Percentiles rank a stretch among this genome's conserved stretches.
These are phyloP conservation scores for Plasmopara halstedii DNA, from an alignment of 352 stramenopile genomes.

Conservation along the genomic window DNA sequence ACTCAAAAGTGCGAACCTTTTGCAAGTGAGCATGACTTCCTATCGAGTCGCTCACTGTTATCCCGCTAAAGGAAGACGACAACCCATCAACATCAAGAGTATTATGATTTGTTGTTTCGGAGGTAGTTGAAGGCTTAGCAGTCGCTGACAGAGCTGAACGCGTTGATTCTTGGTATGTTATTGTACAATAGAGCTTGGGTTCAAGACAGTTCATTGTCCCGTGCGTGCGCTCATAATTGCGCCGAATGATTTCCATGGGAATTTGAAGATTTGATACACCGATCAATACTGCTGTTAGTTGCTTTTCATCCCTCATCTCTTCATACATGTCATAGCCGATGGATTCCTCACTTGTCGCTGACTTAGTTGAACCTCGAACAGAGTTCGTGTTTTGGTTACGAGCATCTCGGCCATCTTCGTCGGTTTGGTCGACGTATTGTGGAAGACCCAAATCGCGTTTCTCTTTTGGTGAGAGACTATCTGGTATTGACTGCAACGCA, in stretches of 20 bases:
- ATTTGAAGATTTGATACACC: slow-evolving; percentile 69
- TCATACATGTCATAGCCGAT: slow-evolving; percentile 53
- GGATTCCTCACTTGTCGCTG: slow-evolving; percentile 60
- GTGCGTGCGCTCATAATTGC: slow-evolving; percentile 31
- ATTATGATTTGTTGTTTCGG: slow-evolving; percentile 5
- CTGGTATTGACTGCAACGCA: slow-evolving; percentile 14
- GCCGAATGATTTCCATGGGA: slow-evolving; percentile 24
- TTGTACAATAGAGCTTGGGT: slow-evolving; percentile 76
- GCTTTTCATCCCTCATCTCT: slow-evolving; percentile 57
- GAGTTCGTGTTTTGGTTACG: slow-evolving; percentile 17
- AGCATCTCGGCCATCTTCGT: slow-evolving; percentile 12
- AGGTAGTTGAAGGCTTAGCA: slow-evolving; percentile 29
- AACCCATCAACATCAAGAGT: slow-evolving; percentile 11
- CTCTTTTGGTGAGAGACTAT: slow-evolving; percentile 10
- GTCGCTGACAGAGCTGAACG: slow-evolving; percentile 63
- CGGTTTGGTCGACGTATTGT: slow-evolving; percentile 9
- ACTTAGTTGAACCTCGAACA: slow-evolving; percentile 26
- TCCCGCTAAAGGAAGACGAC: not conserved
- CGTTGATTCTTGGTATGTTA: slow-evolving; percentile 71
- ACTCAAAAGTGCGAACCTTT: slow-evolving; percentile 58
- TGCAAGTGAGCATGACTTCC: slow-evolving; percentile 27
- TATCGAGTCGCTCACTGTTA: slow-evolving; percentile 3
- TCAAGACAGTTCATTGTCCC: slow-evolving; percentile 24
- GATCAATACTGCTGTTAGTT: slow-evolving; percentile 64
- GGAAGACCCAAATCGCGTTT: slow-evolving; percentile 27